These are phyloP conservation scores for Sporothrix humicola DNA, from an alignment of 2,329 filamentous ascomycete genomes.

Conservation along the genomic window DNA sequence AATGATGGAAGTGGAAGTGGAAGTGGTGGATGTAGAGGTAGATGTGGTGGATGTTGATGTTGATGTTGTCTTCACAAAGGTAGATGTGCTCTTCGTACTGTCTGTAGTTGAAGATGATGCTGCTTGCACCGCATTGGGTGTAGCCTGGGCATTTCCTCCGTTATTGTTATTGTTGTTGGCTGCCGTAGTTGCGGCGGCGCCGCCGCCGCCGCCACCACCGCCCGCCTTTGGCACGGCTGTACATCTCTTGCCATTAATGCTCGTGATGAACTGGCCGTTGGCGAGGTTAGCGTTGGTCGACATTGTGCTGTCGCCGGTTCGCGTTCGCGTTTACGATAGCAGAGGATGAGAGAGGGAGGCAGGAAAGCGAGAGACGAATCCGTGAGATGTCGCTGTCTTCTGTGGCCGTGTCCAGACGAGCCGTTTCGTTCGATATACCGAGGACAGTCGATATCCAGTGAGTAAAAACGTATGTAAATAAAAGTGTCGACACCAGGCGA, in stretches of 20 bases:
- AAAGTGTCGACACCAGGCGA: constrained; percentile 45
- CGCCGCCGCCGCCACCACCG: constrained; percentile 33
- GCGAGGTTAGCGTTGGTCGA: constrained; percentile 51
- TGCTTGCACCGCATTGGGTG: constrained; percentile 12
- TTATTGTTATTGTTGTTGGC: constrained; percentile 30
- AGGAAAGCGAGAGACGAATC: not conserved
- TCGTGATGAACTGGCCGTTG: constrained; percentile 56
- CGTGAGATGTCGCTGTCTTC: constrained; percentile 30
- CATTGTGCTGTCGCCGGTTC: constrained; percentile 46
- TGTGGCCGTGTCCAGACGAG: constrained; percentile 37
- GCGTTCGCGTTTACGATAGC: not conserved
- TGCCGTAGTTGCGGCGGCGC: constrained; percentile 35
- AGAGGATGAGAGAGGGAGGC: not conserved
- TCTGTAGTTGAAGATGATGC: constrained; percentile 28
- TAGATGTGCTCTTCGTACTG: constrained; percentile 48
- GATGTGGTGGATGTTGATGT: constrained; percentile 36
- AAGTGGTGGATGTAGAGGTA: constrained; percentile 34
- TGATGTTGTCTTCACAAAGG: constrained; percentile 37
- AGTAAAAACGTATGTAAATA: constrained; percentile 11
- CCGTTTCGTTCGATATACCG: not conserved
- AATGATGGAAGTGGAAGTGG: constrained; percentile 20
- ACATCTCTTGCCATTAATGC: constrained; percentile 57
- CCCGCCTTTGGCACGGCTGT: constrained; percentile 56
- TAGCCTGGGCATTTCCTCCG: constrained; percentile 33
- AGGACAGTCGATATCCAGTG: constrained; percentile 28